These are phyloP conservation scores for Colletotrichum gigasporum DNA, from an alignment of 2,329 filamentous ascomycete species.

Conservation along the genomic window DNA sequence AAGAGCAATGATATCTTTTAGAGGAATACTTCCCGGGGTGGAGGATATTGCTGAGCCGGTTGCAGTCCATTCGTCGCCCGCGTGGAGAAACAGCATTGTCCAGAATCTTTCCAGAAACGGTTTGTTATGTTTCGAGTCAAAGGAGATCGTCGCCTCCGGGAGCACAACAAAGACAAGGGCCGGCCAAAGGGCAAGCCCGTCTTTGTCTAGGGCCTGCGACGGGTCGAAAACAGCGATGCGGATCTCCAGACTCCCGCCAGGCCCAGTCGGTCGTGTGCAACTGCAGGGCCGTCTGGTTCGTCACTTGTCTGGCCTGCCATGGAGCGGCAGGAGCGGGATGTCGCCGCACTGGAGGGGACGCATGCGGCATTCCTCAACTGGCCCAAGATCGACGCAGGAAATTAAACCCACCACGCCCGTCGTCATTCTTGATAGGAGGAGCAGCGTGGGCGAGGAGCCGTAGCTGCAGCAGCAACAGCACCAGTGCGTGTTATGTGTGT, in stretches of 20 bases:
- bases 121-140: conserved; percentile 30
- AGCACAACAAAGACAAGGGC: conserved; percentile 9
- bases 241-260: neutral
- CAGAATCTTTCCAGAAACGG: conserved; percentile 6
- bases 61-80: too few species aligned
- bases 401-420: neutral
- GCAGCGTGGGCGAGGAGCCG: conserved; percentile 13
- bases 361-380: conserved; percentile 25
- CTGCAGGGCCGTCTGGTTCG: neutral
- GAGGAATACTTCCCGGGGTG: too few species aligned
- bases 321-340: neutral
- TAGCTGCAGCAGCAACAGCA: neutral
- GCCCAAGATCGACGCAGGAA: conserved; percentile 28
- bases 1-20: too few species aligned
- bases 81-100: conserved; percentile 19
- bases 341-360: conserved; percentile 6
- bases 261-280: neutral
- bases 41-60: too few species aligned
- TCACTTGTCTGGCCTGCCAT: neutral
- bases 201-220: conserved; percentile 17
- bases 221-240: conserved; percentile 25
- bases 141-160: conserved; percentile 3
- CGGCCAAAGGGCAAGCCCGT: neutral
- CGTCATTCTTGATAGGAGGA: conserved; percentile 16
- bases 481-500: neutral